These are phyloP conservation scores for Apiotrichum montevideense DNA, from an alignment of 1,284 basidiomycete species.

Conservation along the genomic window DNA sequence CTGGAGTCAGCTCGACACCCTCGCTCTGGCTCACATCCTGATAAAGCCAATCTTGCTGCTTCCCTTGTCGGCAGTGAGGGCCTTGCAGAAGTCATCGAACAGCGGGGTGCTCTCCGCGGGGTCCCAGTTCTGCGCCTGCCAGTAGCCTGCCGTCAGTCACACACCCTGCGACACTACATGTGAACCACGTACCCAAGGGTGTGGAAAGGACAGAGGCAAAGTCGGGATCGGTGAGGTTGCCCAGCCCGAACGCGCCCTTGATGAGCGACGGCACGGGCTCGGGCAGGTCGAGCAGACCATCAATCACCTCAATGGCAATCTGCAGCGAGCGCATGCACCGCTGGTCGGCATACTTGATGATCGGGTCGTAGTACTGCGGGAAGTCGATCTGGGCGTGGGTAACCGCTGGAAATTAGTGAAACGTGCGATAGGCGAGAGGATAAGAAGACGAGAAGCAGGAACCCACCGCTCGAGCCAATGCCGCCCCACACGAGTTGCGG, in stretches of 20 bases:
- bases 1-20: constrained; percentile 29
- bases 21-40: constrained; percentile 26
- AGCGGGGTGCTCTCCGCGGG: constrained; percentile 47
- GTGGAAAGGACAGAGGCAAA: constrained; percentile 63
- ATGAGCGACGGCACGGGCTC: constrained; percentile 51
- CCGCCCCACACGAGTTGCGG: constrained; percentile 85
- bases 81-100: constrained; percentile 57
- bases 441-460: not conserved
- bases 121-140: constrained; percentile 72
- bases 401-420: constrained; percentile 33
- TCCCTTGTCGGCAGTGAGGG: constrained; percentile 49
- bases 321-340: constrained; percentile 66
- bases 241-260: constrained; percentile 69
- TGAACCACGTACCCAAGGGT: constrained; percentile 22
- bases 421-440: not conserved
- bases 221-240: constrained; percentile 63
- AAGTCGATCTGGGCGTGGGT: constrained; percentile 53
- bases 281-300: constrained; percentile 53
- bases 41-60: constrained; percentile 28
- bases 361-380: constrained; percentile 71
- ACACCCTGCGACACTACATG: not conserved
- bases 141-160: constrained; percentile 38
- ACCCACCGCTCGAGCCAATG: constrained; percentile 73
- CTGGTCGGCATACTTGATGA: constrained; percentile 65
- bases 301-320: constrained; percentile 59